Percentiles rank a stretch among this genome's conserved stretches.
phyloP scores from a whole-genome alignment of 768 basidiomycete species.

The Trametes villosa region DNA sequence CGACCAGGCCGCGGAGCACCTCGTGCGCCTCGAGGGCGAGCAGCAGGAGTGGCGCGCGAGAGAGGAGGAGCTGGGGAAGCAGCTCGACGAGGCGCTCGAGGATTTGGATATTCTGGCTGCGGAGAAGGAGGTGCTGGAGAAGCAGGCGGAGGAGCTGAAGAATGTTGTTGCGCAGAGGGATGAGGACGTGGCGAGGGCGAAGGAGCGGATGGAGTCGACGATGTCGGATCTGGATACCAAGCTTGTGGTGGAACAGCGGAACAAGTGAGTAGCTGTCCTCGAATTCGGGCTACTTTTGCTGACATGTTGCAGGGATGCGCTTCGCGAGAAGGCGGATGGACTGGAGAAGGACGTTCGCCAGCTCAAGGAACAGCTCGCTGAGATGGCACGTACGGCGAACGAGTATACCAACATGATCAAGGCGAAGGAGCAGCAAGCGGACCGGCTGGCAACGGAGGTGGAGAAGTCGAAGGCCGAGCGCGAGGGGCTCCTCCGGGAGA shows the following conservation, averaged over 20 bases:
- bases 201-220: slow-evolving; percentile 71
- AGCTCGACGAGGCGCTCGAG: slow-evolving; percentile 59
- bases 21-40: slow-evolving; percentile 79
- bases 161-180: slow-evolving; percentile 73
- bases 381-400: slow-evolving; percentile 74
- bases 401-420: slow-evolving; percentile 78
- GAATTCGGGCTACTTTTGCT: not conserved
- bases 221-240: slow-evolving; percentile 74
- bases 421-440: slow-evolving; percentile 76
- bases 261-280: slow-evolving; percentile 51
- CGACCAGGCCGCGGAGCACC: slow-evolving; percentile 84
- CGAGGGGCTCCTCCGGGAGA: slow-evolving; percentile 57
- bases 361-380: slow-evolving; percentile 75
- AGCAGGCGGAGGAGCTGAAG: slow-evolving; percentile 70
- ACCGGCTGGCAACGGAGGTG: slow-evolving; percentile 55
- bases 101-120: slow-evolving; percentile 60
- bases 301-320: slow-evolving; percentile 54
- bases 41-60: slow-evolving; percentile 66
- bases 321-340: slow-evolving; percentile 60
- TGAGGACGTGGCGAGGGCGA: slow-evolving; percentile 74
- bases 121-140: slow-evolving; percentile 66
- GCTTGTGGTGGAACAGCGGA: slow-evolving; percentile 63
- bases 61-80: slow-evolving; percentile 65
- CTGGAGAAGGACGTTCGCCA: slow-evolving; percentile 73
- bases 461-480: slow-evolving; percentile 59